phyloP scores from a whole-genome alignment of 352 stramenopile species.

The Thalassiosira mediterranea region DNA sequence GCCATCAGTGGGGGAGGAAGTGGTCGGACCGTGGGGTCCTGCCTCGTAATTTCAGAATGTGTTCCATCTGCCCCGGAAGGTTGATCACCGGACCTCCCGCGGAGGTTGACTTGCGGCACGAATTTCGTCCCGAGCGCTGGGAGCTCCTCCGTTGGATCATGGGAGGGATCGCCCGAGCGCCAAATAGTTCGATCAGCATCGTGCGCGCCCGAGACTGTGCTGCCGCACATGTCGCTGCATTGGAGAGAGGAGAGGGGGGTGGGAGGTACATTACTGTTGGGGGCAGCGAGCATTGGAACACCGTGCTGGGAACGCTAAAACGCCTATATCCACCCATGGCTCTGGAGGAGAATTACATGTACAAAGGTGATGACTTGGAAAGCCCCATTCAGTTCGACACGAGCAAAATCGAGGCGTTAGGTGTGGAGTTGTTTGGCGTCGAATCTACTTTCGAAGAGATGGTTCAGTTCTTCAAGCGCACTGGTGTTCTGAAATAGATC shows the following conservation, averaged over 20 bases:
- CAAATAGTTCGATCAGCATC: slow-evolving; percentile 59
- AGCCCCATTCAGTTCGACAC: slow-evolving; percentile 32
- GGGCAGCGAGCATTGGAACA: slow-evolving; percentile 40
- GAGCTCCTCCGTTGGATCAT: slow-evolving; percentile 61
- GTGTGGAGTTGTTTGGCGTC: slow-evolving; percentile 22
- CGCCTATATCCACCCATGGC: slow-evolving; percentile 22
- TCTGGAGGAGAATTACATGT: slow-evolving; percentile 9
- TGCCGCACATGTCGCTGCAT: slow-evolving; percentile 45
- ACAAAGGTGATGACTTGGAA: slow-evolving; percentile 26
- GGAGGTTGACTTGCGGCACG: slow-evolving; percentile 15
- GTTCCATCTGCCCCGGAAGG: slow-evolving; percentile 23
- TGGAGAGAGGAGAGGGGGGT: slow-evolving; percentile 22
- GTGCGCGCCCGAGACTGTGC: slow-evolving; percentile 64
- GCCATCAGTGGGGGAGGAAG: slow-evolving; percentile 24
- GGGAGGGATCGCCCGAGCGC: slow-evolving; percentile 38
- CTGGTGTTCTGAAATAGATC: not conserved
- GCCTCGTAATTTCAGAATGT: slow-evolving; percentile 22
- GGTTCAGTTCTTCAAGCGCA: slow-evolving; percentile 28
- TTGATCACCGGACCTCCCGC: slow-evolving; percentile 37
- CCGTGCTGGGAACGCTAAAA: slow-evolving; percentile 27
- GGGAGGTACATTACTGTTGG: slow-evolving; percentile 36
- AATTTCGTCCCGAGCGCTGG: slow-evolving; percentile 58
- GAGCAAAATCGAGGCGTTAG: slow-evolving; percentile 28
- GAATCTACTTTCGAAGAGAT: slow-evolving; percentile 28
- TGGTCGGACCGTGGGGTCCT: slow-evolving; percentile 11